A percentile compares a stretch with the other conserved stretches of the same genome.
phyloP scores from a whole-genome alignment of 2,329 filamentous ascomycete species.

The Neonectria sp. region DNA sequence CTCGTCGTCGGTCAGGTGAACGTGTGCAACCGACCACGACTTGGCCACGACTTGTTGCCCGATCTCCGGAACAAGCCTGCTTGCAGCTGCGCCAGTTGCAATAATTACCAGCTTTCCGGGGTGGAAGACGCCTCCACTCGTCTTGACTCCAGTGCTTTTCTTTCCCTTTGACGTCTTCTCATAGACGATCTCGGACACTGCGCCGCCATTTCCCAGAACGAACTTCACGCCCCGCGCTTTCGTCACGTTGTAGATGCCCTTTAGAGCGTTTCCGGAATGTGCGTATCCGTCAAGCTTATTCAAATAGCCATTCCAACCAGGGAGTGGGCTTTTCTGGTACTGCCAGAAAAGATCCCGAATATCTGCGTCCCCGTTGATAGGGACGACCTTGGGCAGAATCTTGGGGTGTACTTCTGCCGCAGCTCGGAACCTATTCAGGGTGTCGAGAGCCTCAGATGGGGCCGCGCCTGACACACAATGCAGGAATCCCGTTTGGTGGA shows the following conservation, averaged over 20 bases:
- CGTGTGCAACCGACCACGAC: conserved; percentile 72
- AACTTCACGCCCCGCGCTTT: conserved; percentile 45
- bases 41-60: conserved; percentile 68
- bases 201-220: conserved; percentile 47
- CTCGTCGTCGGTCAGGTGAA: conserved; percentile 70
- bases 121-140: conserved; percentile 31
- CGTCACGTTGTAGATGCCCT: conserved; percentile 60
- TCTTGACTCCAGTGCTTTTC: conserved; percentile 36
- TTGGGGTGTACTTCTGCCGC: conserved; percentile 57
- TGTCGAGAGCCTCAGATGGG: conserved; percentile 62
- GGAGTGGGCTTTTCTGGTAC: conserved; percentile 62
- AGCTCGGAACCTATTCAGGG: conserved; percentile 59
- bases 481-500: conserved; percentile 58
- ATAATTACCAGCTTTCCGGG: conserved; percentile 62
- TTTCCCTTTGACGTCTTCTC: conserved; percentile 30
- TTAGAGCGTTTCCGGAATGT: conserved; percentile 67
- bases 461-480: conserved; percentile 65
- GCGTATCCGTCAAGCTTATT: conserved; percentile 72
- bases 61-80: conserved; percentile 63
- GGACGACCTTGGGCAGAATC: conserved; percentile 57
- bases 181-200: conserved; percentile 44
- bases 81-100: conserved; percentile 65
- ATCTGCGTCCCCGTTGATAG: conserved; percentile 54
- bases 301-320: conserved; percentile 70
- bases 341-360: conserved; percentile 63